These are phyloP conservation scores for Prunus armeniaca DNA, from an alignment of 306 rosid genomes.

Conservation along the genomic window DNA sequence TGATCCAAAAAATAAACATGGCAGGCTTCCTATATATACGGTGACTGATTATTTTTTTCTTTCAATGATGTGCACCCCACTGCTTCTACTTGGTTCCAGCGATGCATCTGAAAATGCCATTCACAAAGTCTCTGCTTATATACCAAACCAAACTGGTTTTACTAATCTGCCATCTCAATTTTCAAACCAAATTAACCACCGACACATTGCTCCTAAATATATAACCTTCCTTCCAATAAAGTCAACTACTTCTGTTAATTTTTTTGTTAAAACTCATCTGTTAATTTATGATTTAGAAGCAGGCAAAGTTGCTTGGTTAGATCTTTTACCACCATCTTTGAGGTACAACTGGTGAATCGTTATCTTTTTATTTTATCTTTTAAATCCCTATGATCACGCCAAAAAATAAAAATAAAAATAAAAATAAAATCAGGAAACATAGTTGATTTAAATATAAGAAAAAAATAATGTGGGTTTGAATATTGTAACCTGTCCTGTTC, in stretches of 20 bases:
- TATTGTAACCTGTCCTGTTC: neutral
- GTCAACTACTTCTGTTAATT: neutral
- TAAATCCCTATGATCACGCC: neutral
- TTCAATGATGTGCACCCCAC: too few relatives aligned
- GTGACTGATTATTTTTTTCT: too few relatives aligned
- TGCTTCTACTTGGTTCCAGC: too few relatives aligned
- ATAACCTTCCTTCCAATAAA: neutral
- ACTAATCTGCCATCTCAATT: neutral
- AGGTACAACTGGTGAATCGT: neutral
- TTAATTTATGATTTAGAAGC: neutral
- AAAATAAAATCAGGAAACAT: neutral
- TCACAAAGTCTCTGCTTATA: neutral
- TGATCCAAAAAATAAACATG: too few relatives aligned
- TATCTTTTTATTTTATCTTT: neutral
- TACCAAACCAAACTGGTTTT: neutral
- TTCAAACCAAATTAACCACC: neutral
- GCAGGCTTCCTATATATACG: too few relatives aligned
- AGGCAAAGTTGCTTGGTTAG: neutral
- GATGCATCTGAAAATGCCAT: neutral
- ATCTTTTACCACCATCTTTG: neutral
- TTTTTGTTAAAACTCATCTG: neutral
- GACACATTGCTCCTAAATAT: neutral
- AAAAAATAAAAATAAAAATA: neutral
- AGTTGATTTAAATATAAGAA: neutral
- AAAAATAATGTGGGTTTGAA: neutral